A percentile compares a stretch with the other conserved stretches of the same genome.
These are phyloP conservation scores for Lumnitzera littorea DNA, from an alignment of 345 rosid species.

Conservation along the genomic window DNA sequence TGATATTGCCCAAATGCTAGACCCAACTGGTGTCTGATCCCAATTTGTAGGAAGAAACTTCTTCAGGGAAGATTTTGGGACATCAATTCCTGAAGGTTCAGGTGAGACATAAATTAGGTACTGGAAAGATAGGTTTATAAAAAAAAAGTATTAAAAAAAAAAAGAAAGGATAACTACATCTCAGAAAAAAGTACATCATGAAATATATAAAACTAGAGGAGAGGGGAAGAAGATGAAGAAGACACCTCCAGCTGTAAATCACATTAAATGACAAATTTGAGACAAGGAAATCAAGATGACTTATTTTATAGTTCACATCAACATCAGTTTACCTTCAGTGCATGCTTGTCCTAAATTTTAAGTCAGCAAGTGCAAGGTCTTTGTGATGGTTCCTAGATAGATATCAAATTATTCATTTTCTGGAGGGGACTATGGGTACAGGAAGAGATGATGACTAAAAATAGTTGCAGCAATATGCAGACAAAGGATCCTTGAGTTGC, in stretches of 20 bases:
- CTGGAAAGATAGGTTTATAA: neutral
- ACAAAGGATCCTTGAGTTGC: neutral
- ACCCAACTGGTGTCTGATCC: conserved; percentile 76
- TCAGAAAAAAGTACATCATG: too few relatives aligned
- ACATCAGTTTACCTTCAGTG: too few relatives aligned
- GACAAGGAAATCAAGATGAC: too few relatives aligned
- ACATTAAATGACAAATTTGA: too few relatives aligned
- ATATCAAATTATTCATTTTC: too few relatives aligned
- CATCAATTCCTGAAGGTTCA: conserved; percentile 56
- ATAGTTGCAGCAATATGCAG: neutral
- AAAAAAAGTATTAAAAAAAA: neutral
- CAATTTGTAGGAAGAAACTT: conserved; percentile 50
- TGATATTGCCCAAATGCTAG: conserved; percentile 69
- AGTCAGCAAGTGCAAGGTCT: too few relatives aligned
- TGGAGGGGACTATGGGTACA: neutral
- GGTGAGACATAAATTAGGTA: neutral
- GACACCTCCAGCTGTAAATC: too few relatives aligned
- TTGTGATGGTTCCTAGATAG: too few relatives aligned
- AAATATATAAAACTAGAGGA: too few relatives aligned
- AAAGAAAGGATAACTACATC: neutral
- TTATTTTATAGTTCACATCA: too few relatives aligned
- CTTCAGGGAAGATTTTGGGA: conserved; percentile 66
- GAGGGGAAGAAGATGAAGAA: too few relatives aligned
- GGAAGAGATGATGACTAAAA: neutral
- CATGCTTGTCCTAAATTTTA: too few relatives aligned